Base-by-base conservation (phyloP, 2,329 filamentous ascomycete species). In the Neoarthrinium moseri region DNA sequence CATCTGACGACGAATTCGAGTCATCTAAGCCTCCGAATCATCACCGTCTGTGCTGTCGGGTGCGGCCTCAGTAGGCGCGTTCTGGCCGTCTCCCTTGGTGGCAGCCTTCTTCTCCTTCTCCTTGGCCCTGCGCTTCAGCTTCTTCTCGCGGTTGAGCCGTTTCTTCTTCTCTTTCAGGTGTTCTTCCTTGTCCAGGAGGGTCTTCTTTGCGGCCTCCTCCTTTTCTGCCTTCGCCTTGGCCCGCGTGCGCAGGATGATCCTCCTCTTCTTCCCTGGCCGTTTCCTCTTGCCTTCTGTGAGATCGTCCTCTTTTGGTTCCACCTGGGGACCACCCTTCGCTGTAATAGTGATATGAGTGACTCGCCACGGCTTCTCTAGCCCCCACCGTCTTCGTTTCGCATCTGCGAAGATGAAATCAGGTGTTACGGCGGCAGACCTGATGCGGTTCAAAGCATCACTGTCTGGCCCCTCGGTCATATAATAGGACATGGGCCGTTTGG, bases 81-180 rank as follows among this genome's bases (percentile, higher is more conserved):
- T n/a, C n/a, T n/a, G n/a, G 17, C n/a, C 8, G 8, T 4, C 33
- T 20, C 33, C 32, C 2, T 18, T 20, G n/a, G 32, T 17, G 0
- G 33, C 37, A 1, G 41, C 32, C 32, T 80, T 83, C 64, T 71
- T 70, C 55, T 75, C 75, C 59, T 72, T 80, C 51, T 74, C 78
- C 64, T 84, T 84, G 34, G 74, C 71, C 56, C 74, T 73, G 56
- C 73, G 71, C 61, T 80, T 78, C 49, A 83, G 54, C 67, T 84
- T 83, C 68, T 79, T 83, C 54, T 75, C 61, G 47, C 78, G 65
- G 54, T 85, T 85, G 51, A 81, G 58, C 52, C 79, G 70, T 65
- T 81, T 81, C 68, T 81, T 82, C 70, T 83, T 84, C 45, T 83
- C 78, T 54, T 69, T 73, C 23, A 82, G 52, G 39, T 76, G 73